A percentile compares a stretch with the other conserved stretches of the same genome.
Evolutionary conservation across 495 filamentous ascomycete species (phyloP).

Genomic region (Xylaria grammica): DNA sequence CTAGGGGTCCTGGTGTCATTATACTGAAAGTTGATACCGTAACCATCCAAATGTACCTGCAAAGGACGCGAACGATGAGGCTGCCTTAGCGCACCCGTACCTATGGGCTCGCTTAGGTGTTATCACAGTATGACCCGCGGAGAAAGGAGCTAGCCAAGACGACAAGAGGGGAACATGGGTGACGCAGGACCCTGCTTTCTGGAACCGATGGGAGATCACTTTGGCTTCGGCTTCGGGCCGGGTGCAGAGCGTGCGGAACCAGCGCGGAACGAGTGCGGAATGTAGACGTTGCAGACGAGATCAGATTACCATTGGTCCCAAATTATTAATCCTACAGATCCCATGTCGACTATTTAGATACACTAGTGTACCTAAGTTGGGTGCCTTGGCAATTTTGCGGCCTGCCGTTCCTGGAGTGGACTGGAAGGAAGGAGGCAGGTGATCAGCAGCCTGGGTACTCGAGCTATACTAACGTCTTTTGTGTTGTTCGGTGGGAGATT

Average conservation of each 20-base stretch:
- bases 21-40: no score
- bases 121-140: not conserved
- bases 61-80: no score
- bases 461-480: not conserved
- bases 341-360: not conserved
- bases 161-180: not conserved
- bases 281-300: not conserved
- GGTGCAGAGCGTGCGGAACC: not conserved
- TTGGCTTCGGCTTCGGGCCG: not conserved
- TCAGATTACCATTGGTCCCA: not conserved
- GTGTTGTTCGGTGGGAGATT: not conserved
- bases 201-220: not conserved
- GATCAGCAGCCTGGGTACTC: not conserved
- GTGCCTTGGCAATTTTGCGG: not conserved
- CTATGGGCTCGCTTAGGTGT: not conserved
- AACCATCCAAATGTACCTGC: no score
- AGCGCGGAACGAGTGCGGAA: not conserved
- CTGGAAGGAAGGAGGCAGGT: not conserved
- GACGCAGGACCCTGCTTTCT: not conserved
- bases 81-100: not conserved
- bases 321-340: not conserved
- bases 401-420: not conserved
- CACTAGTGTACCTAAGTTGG: not conserved
- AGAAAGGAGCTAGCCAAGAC: not conserved
- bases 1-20: no score